Conservation (phyloP, 1,284 basidiomycete genomes). For the Somion occarium region DNA sequence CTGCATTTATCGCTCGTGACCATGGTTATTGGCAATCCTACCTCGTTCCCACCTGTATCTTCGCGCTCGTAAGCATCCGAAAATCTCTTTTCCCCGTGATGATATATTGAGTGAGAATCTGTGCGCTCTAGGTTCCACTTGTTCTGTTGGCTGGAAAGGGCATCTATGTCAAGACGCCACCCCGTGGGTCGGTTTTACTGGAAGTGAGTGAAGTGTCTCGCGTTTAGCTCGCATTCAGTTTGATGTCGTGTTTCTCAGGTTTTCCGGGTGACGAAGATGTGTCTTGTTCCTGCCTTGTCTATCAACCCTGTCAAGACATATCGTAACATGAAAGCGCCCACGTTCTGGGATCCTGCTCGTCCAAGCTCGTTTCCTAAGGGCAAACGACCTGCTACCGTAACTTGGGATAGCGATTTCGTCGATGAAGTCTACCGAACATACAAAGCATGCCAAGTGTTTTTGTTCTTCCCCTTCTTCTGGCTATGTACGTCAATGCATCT, state of each 20-base stretch:
- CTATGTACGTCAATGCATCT: constrained; percentile 25
- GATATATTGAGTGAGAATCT: not conserved
- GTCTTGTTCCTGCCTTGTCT: constrained; percentile 31
- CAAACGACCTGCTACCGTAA: constrained; percentile 31
- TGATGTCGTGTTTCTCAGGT: constrained; percentile 21
- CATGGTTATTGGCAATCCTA: constrained; percentile 43
- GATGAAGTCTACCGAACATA: constrained; percentile 58
- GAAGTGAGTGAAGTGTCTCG: constrained; percentile 26
- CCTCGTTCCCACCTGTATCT: constrained; percentile 41
- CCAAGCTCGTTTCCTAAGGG: constrained; percentile 33
- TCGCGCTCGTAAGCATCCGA: constrained; percentile 15
- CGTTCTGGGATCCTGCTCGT: constrained; percentile 60
- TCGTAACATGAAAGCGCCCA: constrained; percentile 24
- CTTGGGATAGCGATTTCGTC: constrained; percentile 56
- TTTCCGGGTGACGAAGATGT: constrained; percentile 30
- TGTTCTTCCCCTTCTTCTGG: constrained; percentile 56
- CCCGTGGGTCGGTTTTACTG: constrained; percentile 51
- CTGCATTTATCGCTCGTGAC: constrained; percentile 43
- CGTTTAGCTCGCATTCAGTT: not conserved
- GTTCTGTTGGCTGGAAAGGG: constrained; percentile 46
- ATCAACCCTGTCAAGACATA: constrained; percentile 31
- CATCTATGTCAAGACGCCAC: constrained; percentile 48
- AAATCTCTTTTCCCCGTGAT: not conserved
- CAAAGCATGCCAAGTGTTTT: constrained; percentile 64
- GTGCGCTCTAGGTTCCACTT: constrained; percentile 31